These are phyloP conservation scores for Isatis lusitanica DNA, from an alignment of 441 rosid species.

Conservation along the genomic window DNA sequence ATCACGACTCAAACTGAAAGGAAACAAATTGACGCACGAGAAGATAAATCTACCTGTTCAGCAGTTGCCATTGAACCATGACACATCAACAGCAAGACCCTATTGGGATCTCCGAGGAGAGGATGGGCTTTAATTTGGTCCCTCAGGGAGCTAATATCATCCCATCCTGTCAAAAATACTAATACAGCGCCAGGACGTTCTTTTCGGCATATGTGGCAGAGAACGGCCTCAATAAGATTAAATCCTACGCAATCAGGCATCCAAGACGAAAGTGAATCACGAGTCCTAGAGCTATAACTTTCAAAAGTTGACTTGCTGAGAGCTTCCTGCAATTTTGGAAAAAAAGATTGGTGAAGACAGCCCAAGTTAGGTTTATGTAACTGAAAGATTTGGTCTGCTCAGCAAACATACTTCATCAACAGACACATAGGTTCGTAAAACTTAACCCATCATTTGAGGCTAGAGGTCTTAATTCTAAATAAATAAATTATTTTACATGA, in stretches of 20 bases:
- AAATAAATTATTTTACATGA: conserved; percentile 1
- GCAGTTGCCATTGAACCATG: conserved; percentile 99
- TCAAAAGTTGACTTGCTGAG: conserved; percentile 85
- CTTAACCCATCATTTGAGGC: conserved; percentile 1
- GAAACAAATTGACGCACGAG: conserved; percentile 14
- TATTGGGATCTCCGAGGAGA: conserved; percentile 95
- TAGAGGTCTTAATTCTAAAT: conserved; percentile 14
- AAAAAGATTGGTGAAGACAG: not conserved
- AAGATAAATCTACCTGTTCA: conserved; percentile 66
- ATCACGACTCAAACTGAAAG: not conserved
- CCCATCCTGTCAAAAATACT: conserved; percentile 99
- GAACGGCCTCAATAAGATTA: conserved; percentile 93
- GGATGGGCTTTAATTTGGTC: conserved; percentile 99
- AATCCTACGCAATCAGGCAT: conserved; percentile 94
- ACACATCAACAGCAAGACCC: conserved; percentile 84
- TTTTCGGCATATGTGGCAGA: conserved; percentile 96
- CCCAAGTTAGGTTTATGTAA: not conserved
- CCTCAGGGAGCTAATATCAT: conserved; percentile 88
- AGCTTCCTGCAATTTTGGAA: conserved; percentile 67
- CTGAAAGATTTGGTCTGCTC: not conserved
- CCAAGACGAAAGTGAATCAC: conserved; percentile 93
- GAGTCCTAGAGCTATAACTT: conserved; percentile 77
- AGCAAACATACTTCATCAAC: not conserved
- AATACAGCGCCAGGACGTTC: conserved; percentile 93
- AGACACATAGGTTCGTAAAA: conserved; percentile 7